Conservation (phyloP, 1,139 yeast genomes). For the Hansenula sp. region DNA sequence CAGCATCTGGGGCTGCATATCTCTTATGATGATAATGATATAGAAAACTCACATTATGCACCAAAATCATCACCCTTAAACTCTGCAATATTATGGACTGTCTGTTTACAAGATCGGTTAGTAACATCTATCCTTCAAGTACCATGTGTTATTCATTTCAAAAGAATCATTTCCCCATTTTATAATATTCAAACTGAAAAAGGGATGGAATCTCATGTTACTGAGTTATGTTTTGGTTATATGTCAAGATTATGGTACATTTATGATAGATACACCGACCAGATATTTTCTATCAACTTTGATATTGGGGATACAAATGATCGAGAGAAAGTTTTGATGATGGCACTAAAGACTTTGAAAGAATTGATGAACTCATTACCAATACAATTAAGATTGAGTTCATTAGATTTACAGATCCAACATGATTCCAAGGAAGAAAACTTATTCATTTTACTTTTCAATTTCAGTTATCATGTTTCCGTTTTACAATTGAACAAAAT, state of each 20-base stretch:
- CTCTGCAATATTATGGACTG: slow-evolving; percentile 25
- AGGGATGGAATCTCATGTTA: slow-evolving; percentile 7
- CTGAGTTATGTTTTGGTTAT: slow-evolving; percentile 24
- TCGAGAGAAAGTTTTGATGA: slow-evolving; percentile 16
- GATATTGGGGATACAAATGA: slow-evolving; percentile 27
- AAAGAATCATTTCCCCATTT: slow-evolving; percentile 26
- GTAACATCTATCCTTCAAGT: slow-evolving; percentile 22
- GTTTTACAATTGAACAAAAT: slow-evolving; percentile 18
- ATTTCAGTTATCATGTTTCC: slow-evolving; percentile 21
- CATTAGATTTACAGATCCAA: not conserved
- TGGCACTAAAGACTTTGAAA: slow-evolving; percentile 20
- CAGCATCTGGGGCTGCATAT: slow-evolving; percentile 30
- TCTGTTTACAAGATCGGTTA: slow-evolving; percentile 25
- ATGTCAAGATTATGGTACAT: slow-evolving; percentile 25
- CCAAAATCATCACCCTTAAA: slow-evolving; percentile 24
- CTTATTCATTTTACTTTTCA: slow-evolving; percentile 15
- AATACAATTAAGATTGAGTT: slow-evolving; percentile 5
- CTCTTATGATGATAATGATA: slow-evolving; percentile 19
- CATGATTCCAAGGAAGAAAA: slow-evolving; percentile 7
- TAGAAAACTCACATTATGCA: slow-evolving; percentile 18
- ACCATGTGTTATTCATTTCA: slow-evolving; percentile 27
- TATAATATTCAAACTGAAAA: slow-evolving; percentile 16
- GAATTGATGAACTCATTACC: slow-evolving; percentile 21
- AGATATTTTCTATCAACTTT: slow-evolving; percentile 25
- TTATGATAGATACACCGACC: slow-evolving; percentile 26